These are phyloP conservation scores for Clitopilus passeckerianus DNA, from an alignment of 768 basidiomycete species.

Conservation along the genomic window DNA sequence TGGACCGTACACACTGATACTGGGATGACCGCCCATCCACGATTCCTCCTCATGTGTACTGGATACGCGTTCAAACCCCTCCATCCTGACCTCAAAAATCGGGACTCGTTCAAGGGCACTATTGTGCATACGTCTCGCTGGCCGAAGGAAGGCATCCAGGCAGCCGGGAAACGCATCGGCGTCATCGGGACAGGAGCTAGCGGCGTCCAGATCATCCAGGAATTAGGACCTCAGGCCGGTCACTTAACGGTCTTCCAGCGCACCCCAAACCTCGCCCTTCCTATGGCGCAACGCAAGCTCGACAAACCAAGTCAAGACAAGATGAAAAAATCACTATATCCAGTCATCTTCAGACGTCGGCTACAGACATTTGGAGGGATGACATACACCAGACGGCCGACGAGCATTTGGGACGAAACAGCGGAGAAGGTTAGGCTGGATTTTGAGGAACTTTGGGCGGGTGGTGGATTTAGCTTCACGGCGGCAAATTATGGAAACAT, in stretches of 20 bases:
- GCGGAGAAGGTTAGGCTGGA: constrained; percentile 9
- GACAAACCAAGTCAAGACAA: not conserved
- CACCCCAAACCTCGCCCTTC: constrained; percentile 1
- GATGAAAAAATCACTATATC: constrained; percentile 4
- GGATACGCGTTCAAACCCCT: constrained; percentile 10
- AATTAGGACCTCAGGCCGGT: constrained; percentile 3
- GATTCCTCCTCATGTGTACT: constrained; percentile 10
- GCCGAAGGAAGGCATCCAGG: constrained; percentile 8
- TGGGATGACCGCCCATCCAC: constrained; percentile 2
- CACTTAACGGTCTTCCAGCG: constrained; percentile 15
- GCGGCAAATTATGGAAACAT: constrained; percentile 6
- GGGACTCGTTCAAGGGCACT: constrained; percentile 9
- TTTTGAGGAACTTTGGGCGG: constrained; percentile 8
- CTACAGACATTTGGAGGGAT: constrained; percentile 5
- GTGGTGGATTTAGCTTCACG: constrained; percentile 7
- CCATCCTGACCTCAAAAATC: constrained; percentile 6
- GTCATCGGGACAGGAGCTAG: constrained; percentile 14
- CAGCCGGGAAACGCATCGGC: constrained; percentile 11
- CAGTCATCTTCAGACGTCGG: constrained; percentile 6
- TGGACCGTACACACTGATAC: constrained; percentile 9
- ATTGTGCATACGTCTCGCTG: constrained; percentile 10
- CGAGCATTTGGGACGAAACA: not conserved
- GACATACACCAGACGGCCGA: too few species aligned
- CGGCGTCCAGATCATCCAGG: constrained; percentile 12
- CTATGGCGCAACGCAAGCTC: not conserved